phyloP scores from a whole-genome alignment of 441 rosid genomes.

The Corymbia citriodora region DNA sequence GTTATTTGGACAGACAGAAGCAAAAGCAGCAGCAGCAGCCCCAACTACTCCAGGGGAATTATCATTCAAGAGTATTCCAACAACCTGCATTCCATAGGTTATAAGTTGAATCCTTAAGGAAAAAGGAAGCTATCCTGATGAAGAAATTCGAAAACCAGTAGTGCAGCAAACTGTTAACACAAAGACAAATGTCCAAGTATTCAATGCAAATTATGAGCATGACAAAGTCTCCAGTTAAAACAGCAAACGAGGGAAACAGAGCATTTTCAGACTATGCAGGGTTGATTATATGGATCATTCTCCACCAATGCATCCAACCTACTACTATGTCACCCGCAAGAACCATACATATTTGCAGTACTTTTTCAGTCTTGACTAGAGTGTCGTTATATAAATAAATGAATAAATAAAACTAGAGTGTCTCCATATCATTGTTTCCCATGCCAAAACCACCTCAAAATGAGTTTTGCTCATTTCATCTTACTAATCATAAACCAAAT shows the following conservation, averaged over 20 bases:
- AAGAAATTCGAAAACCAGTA: neutral
- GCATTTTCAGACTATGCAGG: neutral
- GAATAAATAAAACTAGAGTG: neutral
- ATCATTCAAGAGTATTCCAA: slow-evolving; percentile 73
- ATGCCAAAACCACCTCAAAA: neutral
- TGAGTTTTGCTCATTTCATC: neutral
- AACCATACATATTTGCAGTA: neutral
- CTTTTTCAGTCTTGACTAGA: neutral
- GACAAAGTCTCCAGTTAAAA: neutral
- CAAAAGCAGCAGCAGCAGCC: slow-evolving; percentile 90
- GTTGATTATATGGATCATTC: neutral
- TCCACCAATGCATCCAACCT: neutral
- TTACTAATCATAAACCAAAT: neutral
- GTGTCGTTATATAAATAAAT: neutral
- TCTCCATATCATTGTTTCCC: neutral
- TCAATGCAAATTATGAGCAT: neutral
- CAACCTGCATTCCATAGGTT: slow-evolving; percentile 49
- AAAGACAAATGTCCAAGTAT: neutral
- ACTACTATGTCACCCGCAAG: neutral
- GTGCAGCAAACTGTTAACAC: neutral
- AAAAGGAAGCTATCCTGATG: neutral
- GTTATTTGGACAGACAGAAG: slow-evolving; percentile 82
- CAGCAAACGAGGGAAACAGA: neutral
- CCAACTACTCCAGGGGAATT: slow-evolving; percentile 93
- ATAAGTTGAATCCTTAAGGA: neutral